Evolutionary conservation across 2,329 filamentous ascomycete species (phyloP), one percentile per base, ranked within the genome.

Genomic region (Colletotrichum abscissum): DNA sequence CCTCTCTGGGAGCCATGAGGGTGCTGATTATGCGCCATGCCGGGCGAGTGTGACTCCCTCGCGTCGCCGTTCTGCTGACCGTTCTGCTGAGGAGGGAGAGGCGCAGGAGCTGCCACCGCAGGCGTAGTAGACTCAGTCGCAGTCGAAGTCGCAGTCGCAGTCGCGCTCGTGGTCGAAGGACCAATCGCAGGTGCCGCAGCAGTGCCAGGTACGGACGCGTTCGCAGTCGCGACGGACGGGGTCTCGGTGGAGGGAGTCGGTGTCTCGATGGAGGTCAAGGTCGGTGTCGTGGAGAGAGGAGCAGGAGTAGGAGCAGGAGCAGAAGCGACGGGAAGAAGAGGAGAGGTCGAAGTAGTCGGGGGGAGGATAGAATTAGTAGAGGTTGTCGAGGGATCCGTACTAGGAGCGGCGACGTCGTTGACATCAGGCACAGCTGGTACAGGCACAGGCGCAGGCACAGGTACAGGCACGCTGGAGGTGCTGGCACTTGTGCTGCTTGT

Each of bases 21-120:
- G 49, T 70, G 75, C 28, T 74, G 75, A 46, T 72, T 66, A 52
- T 77, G 73, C 46, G 76, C 72, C 76, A 77, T 77, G 69, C 66
- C 69, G 54, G 76, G 69, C 63, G 76, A 75, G 42, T 73, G 65
- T 35, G 76, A 71, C 70, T 65, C 72, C 66, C 66, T 69, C 69
- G 69, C 69, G 72, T 76, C 74, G 62, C 72, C 69, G 74, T 76
- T 76, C 35, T 62, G 73, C 55, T 72, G 69, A 16, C 33, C 52
- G 63, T 65, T 65, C 52, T 65, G 52, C 33, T 65, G 63, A 19
- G 49, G 60, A 22, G 26, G 59, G 4, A 35, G 52, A 24, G 28
- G 52, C 63, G 52, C 55, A 38, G 52, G 28, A 56, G 12, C 28
- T 30, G 54, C 19, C 26, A 62, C 26, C 42, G 58, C 63, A 33